Percentiles rank a stretch among this genome's conserved stretches.
phyloP scores from a whole-genome alignment of 345 rosid species.

The Reutealis trisperma region DNA sequence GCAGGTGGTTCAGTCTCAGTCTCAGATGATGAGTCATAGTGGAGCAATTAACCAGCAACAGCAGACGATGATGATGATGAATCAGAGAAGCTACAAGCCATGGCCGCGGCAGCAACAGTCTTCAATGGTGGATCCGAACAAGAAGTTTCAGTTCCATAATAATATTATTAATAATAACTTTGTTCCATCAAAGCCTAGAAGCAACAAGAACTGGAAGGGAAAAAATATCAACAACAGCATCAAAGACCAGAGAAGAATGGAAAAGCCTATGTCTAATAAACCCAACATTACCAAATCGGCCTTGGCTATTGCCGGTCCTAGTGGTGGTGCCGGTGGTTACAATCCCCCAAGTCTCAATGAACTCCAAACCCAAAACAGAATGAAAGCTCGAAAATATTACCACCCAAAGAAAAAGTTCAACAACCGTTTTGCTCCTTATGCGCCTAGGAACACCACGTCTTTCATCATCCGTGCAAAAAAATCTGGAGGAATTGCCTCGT shows the following conservation, averaged over 20 bases:
- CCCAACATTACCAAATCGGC: constrained; percentile 26
- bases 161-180: constrained; percentile 7
- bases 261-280: constrained; percentile 33
- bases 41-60: constrained; percentile 41
- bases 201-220: constrained; percentile 63
- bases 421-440: constrained; percentile 80
- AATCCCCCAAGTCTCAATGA: constrained; percentile 83
- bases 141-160: constrained; percentile 38
- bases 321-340: constrained; percentile 47
- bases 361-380: constrained; percentile 71
- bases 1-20: constrained; percentile 36
- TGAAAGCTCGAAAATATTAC: constrained; percentile 74
- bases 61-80: constrained; percentile 59
- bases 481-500: constrained; percentile 84
- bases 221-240: constrained; percentile 46
- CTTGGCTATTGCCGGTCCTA: constrained; percentile 23
- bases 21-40: constrained; percentile 21
- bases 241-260: constrained; percentile 50
- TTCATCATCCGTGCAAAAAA: constrained; percentile 87
- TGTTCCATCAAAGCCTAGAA: constrained; percentile 32
- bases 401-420: constrained; percentile 60
- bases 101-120: constrained; percentile 28
- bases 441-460: constrained; percentile 89
- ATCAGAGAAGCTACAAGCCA: constrained; percentile 45
- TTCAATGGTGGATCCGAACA: constrained; percentile 30